Percentiles rank a stretch among this genome's conserved stretches.
These are phyloP conservation scores for Lasiodiplodia gonubiensis DNA, from an alignment of 2,329 filamentous ascomycete species.

Conservation along the genomic window DNA sequence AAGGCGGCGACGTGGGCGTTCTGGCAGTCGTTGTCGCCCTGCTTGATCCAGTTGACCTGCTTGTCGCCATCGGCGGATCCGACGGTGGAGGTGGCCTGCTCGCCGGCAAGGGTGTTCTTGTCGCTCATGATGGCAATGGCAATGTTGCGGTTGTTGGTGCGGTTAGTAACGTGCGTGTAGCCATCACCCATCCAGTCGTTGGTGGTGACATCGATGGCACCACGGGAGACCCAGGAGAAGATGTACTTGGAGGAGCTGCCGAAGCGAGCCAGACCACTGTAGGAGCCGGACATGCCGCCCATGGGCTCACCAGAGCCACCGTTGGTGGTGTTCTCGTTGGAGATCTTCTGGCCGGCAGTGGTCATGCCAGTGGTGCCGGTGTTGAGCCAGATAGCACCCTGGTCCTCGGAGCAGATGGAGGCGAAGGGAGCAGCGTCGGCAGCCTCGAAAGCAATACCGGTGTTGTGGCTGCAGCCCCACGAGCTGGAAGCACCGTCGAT, in stretches of 20 bases:
- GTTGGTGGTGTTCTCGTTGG: slow-evolving; percentile 67
- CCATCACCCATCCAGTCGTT: slow-evolving; percentile 65
- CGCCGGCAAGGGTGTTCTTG: slow-evolving; percentile 62
- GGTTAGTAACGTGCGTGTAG: slow-evolving; percentile 60
- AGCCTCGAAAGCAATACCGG: slow-evolving; percentile 67
- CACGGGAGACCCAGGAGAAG: slow-evolving; percentile 67
- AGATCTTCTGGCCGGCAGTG: slow-evolving; percentile 61
- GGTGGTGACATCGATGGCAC: slow-evolving; percentile 59
- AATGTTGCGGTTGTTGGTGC: slow-evolving; percentile 65
- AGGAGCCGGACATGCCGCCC: slow-evolving; percentile 69
- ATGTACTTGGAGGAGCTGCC: slow-evolving; percentile 60
- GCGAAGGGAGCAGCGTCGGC: slow-evolving; percentile 65
- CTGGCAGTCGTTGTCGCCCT: slow-evolving; percentile 58
- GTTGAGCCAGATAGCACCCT: slow-evolving; percentile 69
- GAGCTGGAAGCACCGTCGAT: slow-evolving; percentile 61
- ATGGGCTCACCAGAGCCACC: slow-evolving; percentile 64
- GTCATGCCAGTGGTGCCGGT: slow-evolving; percentile 63
- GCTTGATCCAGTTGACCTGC: slow-evolving; percentile 66
- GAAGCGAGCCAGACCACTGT: slow-evolving; percentile 63
- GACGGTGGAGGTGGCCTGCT: slow-evolving; percentile 61
- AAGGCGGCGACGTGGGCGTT: slow-evolving; percentile 66
- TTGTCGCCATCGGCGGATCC: slow-evolving; percentile 60
- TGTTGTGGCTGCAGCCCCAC: slow-evolving; percentile 70
- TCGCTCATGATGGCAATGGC: slow-evolving; percentile 63
- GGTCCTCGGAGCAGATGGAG: slow-evolving; percentile 65